phyloP scores from a whole-genome alignment of 345 rosid genomes.

The Gossypium australe region DNA sequence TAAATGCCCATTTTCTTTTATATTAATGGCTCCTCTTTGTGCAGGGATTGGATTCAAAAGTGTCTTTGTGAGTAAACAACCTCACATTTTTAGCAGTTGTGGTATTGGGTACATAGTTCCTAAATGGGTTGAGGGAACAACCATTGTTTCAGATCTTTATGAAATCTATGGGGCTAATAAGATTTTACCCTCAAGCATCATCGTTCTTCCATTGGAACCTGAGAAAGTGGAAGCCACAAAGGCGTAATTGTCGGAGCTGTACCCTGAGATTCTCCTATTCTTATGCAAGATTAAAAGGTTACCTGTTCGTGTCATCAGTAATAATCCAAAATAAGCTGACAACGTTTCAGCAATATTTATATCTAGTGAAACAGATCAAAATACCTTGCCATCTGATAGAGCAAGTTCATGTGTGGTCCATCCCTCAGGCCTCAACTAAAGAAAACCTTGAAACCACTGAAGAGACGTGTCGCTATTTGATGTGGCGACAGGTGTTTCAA shows the following conservation, averaged over 20 bases:
- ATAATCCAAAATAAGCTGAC: neutral
- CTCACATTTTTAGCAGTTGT: constrained; percentile 18
- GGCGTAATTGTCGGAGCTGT: constrained; percentile 5
- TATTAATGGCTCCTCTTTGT: neutral
- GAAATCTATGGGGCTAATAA: neutral
- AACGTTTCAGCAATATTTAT: constrained; percentile 4
- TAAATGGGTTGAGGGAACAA: constrained; percentile 3
- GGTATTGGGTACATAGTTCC: constrained; percentile 23
- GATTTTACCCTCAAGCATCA: neutral
- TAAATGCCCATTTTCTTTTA: too few relatives aligned
- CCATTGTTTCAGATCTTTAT: neutral
- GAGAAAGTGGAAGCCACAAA: constrained; percentile 16
- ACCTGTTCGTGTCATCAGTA: neutral
- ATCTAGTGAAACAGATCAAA: neutral
- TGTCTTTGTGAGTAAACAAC: constrained; percentile 16
- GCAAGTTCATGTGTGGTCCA: neutral
- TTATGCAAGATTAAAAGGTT: constrained; percentile 8
- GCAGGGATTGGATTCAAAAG: constrained; percentile 20
- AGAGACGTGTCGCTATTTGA: neutral
- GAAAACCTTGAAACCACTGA: neutral
- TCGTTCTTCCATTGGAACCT: constrained; percentile 12
- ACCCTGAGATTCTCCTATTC: constrained; percentile 15
- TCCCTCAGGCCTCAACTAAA: neutral
- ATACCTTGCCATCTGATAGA: neutral
- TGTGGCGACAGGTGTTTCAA: neutral